Evolutionary conservation across 495 filamentous ascomycete species (phyloP).

Genomic region (Tuber magnatum): DNA sequence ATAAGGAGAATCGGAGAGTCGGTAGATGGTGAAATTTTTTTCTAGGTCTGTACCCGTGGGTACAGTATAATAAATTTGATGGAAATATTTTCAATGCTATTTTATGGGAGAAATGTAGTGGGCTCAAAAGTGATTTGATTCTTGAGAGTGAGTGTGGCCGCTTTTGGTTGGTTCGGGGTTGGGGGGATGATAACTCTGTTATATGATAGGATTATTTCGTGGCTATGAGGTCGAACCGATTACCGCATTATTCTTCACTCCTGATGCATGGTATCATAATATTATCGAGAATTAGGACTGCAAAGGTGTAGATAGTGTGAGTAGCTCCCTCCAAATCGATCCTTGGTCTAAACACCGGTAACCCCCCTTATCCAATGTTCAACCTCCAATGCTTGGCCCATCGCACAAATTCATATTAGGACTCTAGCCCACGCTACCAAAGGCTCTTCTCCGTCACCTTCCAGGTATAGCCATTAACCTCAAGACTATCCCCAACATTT

Average conservation of each 20-base stretch:
- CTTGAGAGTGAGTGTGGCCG: background rate
- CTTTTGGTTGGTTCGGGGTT: background rate
- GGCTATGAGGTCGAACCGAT: background rate
- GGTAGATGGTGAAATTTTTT: background rate
- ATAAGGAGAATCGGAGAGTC: background rate
- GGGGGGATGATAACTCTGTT: background rate
- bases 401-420: background rate
- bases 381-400: background rate
- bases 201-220: background rate
- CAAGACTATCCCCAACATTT: constrained; percentile 16
- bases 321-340: background rate
- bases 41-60: background rate
- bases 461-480: constrained; percentile 24
- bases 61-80: background rate
- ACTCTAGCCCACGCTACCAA: constrained; percentile 17
- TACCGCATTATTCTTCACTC: too few species aligned
- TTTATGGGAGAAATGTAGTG: background rate
- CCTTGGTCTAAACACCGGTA: background rate
- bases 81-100: background rate
- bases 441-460: constrained; percentile 22
- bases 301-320: background rate
- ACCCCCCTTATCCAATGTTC: background rate
- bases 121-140: background rate
- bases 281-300: background rate
- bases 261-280: background rate